phyloP scores from a whole-genome alignment of 2,329 filamentous ascomycete genomes.

The Fusarium lateritium region DNA sequence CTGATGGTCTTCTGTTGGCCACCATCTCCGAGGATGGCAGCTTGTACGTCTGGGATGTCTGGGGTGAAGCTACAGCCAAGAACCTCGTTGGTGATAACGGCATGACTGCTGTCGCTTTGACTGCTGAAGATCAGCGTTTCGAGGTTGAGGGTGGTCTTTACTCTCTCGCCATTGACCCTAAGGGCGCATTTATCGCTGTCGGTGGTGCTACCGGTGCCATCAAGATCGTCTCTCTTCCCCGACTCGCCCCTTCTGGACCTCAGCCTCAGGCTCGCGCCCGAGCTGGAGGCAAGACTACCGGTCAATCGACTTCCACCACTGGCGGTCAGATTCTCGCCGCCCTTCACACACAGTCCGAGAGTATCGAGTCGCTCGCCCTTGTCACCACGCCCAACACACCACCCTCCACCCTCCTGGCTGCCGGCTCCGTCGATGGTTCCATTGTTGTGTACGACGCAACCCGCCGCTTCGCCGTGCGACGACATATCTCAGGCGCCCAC shows the following conservation, averaged over 20 bases:
- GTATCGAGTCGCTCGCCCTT: conserved; percentile 84
- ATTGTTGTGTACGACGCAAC: conserved; percentile 91
- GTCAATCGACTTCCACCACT: conserved; percentile 55
- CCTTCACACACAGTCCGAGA: conserved; percentile 80
- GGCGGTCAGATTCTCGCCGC: conserved; percentile 81
- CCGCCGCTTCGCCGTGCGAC: conserved; percentile 87
- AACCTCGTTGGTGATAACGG: conserved; percentile 67
- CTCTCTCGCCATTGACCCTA: conserved; percentile 86
- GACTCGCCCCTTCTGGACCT: conserved; percentile 58
- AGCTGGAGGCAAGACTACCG: conserved; percentile 53
- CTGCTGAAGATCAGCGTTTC: conserved; percentile 88
- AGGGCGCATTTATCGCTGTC: conserved; percentile 83
- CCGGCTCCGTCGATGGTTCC: conserved; percentile 79
- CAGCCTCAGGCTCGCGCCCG: conserved; percentile 45
- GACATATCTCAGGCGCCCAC: conserved; percentile 86
- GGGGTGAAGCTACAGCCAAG: conserved; percentile 78
- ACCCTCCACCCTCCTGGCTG: conserved; percentile 71
- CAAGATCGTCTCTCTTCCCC: conserved; percentile 86
- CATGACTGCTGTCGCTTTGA: conserved; percentile 81
- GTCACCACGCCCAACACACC: conserved; percentile 55
- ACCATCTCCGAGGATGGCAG: conserved; percentile 92
- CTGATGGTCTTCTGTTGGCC: conserved; percentile 87
- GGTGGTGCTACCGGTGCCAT: conserved; percentile 91
- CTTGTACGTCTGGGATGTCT: conserved; percentile 94
- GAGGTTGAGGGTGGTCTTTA: conserved; percentile 92